Conservation (phyloP, 148 eudicot genomes). For the Rhododendron ferrugineum region DNA sequence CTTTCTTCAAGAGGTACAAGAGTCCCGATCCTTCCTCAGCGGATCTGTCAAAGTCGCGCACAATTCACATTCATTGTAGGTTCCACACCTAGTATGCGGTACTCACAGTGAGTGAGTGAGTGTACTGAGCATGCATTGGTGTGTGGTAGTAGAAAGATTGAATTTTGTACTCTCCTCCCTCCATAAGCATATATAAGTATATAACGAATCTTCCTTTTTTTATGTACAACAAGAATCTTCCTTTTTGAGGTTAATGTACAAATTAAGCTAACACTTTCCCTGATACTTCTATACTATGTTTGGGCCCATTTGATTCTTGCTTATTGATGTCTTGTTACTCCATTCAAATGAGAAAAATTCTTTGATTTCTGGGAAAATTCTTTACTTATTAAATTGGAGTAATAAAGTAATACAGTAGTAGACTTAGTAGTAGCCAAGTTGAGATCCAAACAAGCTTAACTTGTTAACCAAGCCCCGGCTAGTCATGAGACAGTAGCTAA, state of each 20-base stretch:
- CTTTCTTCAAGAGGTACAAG: too few species aligned
- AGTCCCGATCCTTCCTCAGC: too few species aligned
- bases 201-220: too few species aligned
- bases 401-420: too few species aligned
- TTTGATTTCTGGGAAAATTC: neutral
- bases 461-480: neutral
- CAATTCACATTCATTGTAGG: neutral
- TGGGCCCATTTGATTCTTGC: neutral
- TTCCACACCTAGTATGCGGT: neutral
- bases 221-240: neutral
- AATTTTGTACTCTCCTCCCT: too few species aligned
- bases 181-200: neutral
- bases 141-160: too few species aligned
- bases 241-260: neutral
- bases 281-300: neutral
- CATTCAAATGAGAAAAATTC: neutral
- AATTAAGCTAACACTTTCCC: neutral
- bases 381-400: neutral
- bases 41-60: too few species aligned
- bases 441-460: neutral
- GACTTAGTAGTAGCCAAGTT: neutral
- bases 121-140: too few species aligned
- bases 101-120: too few species aligned
- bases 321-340: neutral
- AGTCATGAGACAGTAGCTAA: neutral